Evolutionary conservation across 306 rosid genomes (phyloP).

Genomic region (Sesbania bispinosa): DNA sequence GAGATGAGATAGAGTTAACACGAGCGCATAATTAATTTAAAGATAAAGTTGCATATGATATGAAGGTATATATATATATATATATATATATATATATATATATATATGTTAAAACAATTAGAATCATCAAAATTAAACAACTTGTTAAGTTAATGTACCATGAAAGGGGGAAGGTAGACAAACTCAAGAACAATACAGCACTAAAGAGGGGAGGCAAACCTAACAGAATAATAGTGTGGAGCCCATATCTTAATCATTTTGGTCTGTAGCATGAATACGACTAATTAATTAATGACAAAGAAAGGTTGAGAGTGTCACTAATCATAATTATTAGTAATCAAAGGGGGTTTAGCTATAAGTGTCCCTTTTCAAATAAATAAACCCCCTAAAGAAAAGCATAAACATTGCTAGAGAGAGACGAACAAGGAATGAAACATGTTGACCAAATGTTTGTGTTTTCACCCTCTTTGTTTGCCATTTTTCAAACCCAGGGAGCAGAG

Average conservation of each 20-base stretch:
- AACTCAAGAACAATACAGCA: slow-evolving; percentile 15
- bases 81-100: background rate
- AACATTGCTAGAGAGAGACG: slow-evolving; percentile 54
- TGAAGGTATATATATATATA: background rate
- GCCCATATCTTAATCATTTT: slow-evolving; percentile 54
- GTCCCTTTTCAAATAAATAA: slow-evolving; percentile 27
- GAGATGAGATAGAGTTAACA: background rate
- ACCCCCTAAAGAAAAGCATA: slow-evolving; percentile 29
- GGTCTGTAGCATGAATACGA: slow-evolving; percentile 25
- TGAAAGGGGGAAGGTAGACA: slow-evolving; percentile 26
- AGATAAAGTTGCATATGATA: background rate
- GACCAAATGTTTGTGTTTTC: slow-evolving; percentile 54
- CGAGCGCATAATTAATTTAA: background rate
- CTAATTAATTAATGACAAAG: slow-evolving; percentile 37
- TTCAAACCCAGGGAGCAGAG: slow-evolving; percentile 41
- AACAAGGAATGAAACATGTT: slow-evolving; percentile 63
- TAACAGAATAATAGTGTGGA: slow-evolving; percentile 50
- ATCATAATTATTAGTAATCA: slow-evolving; percentile 38
- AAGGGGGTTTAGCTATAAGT: slow-evolving; percentile 26
- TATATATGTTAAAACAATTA: background rate
- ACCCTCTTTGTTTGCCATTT: slow-evolving; percentile 38
- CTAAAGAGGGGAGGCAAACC: slow-evolving; percentile 20
- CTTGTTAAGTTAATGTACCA: background rate
- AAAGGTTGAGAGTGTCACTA: slow-evolving; percentile 40
- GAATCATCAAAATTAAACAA: background rate